Evolutionary conservation across 805 yeast genomes (phyloP), one percentile per base, ranked within the genome.

Genomic region (Cyberlindnera sargentensis): DNA sequence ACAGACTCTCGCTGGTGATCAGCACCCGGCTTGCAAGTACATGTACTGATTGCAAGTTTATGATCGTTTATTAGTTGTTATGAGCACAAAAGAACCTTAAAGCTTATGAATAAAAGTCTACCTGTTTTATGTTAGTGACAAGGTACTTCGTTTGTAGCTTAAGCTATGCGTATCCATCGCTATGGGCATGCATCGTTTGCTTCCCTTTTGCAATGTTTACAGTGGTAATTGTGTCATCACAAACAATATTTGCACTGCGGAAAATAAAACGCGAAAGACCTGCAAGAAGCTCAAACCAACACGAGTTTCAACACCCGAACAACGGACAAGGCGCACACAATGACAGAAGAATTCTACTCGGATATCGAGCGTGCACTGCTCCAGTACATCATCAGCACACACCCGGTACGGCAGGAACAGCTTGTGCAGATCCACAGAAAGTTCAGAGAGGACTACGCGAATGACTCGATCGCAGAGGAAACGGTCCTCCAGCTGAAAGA

Each of bases 1-100:
- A 36, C 57, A 66, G 36, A 63, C 63, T 25, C 57, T 62, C 34
- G 58, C 61, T 39, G 70, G 70, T 55, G 72, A 66, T 44, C 47
- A 51, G 39, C 69, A 70, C 50, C 78, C 78, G 27, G 63, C 66
- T 33, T 71, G 72, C 52, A 66, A 61, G 55, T 74, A 73, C 59
- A 54, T 72, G 61, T 72, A 72, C 53, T 73, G 23, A 28, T 27
- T 28, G 30, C 6, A 29, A 29, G 31, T 29, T 29, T 29, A 29
- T 29, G 31, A 29, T 29, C 10, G 10, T 29, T 29, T 10, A 29
- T 8, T 29, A 29, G 8, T 29, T 29, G 20, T 15, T 15, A 15
- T 15, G 20, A 15, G 20, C 20, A 15, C 20, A 15, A 15, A 15
- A 15, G 20, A 15, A 15, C 20, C 20, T 15, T 15, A 15, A 15